Conservation (phyloP, 1,139 yeast species). For the Geotrichum europaeum region DNA sequence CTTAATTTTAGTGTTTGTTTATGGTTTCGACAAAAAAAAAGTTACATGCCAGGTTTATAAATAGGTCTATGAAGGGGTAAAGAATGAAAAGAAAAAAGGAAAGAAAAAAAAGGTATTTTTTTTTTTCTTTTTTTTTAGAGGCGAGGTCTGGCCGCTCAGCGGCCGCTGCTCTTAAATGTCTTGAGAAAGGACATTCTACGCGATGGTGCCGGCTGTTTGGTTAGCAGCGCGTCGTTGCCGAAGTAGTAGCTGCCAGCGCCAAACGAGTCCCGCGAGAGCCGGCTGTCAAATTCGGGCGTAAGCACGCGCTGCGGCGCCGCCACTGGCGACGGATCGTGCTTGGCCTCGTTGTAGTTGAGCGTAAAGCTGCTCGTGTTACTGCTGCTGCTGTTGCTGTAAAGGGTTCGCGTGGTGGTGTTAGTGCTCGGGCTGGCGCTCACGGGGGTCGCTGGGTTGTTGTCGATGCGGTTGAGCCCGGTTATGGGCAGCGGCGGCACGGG, state of each 20-base stretch:
- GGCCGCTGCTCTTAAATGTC: neutral
- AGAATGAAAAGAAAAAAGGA: too few relatives aligned
- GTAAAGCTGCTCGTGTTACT: neutral
- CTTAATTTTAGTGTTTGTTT: neutral
- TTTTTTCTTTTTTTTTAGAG: neutral
- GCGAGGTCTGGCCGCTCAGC: neutral
- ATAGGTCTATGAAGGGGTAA: neutral
- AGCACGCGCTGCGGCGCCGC: neutral
- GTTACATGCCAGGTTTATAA: neutral
- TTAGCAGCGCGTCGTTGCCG: neutral
- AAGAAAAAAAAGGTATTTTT: too few relatives aligned
- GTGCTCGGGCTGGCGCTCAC: neutral
- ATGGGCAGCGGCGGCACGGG: neutral
- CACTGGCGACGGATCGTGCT: neutral
- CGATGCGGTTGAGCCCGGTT: neutral
- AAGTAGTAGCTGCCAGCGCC: neutral
- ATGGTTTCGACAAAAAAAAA: neutral
- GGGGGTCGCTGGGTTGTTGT: neutral
- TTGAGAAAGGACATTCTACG: neutral
- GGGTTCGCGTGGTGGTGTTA: neutral
- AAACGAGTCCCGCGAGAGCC: neutral
- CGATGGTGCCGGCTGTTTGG: neutral
- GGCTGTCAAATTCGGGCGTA: neutral
- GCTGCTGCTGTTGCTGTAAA: neutral
- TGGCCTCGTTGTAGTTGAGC: neutral